Conservation (phyloP, 805 yeast genomes). For the Sugiyamaella chiloensis region DNA sequence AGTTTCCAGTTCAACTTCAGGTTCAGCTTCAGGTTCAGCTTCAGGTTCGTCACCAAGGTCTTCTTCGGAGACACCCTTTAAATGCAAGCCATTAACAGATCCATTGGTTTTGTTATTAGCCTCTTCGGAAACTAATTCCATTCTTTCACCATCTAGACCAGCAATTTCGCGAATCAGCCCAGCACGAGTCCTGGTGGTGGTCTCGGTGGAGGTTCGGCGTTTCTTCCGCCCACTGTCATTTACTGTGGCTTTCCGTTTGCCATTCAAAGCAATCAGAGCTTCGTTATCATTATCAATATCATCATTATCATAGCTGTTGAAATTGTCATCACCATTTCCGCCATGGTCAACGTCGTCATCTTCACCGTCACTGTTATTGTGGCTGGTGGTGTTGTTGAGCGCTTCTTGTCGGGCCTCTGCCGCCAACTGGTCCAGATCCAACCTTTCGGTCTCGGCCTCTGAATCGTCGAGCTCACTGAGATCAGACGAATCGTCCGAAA, state of each 20-base stretch:
- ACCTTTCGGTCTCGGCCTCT: slow-evolving; percentile 89
- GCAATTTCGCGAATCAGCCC: background rate
- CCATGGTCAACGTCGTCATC: slow-evolving; percentile 23
- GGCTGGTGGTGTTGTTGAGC: slow-evolving; percentile 12
- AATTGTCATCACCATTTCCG: slow-evolving; percentile 1
- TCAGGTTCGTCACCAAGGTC: too few relatives aligned
- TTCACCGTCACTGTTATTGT: too few relatives aligned
- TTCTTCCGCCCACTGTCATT: background rate
- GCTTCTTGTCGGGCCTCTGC: slow-evolving; percentile 16
- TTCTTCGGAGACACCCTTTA: too few relatives aligned
- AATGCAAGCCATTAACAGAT: too few relatives aligned
- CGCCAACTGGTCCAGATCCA: slow-evolving; percentile 56
- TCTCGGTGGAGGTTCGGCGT: slow-evolving; percentile 1
- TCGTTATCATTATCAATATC: background rate
- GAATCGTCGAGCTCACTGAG: slow-evolving; percentile 48
- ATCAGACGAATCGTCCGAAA: slow-evolving; percentile 39
- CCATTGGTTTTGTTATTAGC: too few relatives aligned
- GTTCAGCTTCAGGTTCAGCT: too few relatives aligned
- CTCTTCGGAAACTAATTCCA: too few relatives aligned
- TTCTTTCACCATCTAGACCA: too few relatives aligned
- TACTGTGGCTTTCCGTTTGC: slow-evolving; percentile 1
- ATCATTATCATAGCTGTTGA: background rate
- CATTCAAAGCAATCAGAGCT: background rate
- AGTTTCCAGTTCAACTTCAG: too few relatives aligned
- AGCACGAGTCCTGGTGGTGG: background rate